phyloP scores from a whole-genome alignment of 2,329 filamentous ascomycete genomes.

The Purpureocillium takamizusanense region DNA sequence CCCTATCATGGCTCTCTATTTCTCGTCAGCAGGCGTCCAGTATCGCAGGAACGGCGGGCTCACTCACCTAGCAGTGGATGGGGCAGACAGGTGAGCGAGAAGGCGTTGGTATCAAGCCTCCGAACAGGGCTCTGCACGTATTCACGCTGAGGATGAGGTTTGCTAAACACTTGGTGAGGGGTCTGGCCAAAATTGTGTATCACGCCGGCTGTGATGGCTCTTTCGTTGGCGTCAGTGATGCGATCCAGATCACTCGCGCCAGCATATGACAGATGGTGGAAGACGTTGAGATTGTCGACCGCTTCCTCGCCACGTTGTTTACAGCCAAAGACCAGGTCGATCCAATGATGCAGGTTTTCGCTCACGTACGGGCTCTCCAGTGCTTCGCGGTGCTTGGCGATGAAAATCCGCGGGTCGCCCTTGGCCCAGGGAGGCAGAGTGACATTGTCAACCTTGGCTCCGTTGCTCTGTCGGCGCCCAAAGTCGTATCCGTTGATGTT shows the following conservation, averaged over 20 bases:
- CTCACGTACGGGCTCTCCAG: constrained; percentile 90
- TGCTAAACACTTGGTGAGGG: constrained; percentile 85
- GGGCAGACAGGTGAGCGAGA: constrained; percentile 67
- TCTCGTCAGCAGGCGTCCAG: not conserved
- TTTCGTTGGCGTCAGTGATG: constrained; percentile 80
- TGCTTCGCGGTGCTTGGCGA: constrained; percentile 90
- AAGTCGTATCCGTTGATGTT: constrained; percentile 95
- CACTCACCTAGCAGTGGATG: constrained; percentile 61
- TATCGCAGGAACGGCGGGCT: too few species aligned
- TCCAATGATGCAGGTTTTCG: constrained; percentile 85
- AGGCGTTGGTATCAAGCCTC: constrained; percentile 69
- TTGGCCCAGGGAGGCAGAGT: constrained; percentile 94
- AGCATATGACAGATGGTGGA: constrained; percentile 90
- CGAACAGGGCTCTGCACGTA: constrained; percentile 53
- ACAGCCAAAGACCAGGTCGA: constrained; percentile 87
- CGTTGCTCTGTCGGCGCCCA: constrained; percentile 73
- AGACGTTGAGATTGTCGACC: constrained; percentile 86
- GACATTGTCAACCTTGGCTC: constrained; percentile 74
- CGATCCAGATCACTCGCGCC: constrained; percentile 87
- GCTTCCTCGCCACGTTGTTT: constrained; percentile 93
- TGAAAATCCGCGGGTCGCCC: constrained; percentile 90
- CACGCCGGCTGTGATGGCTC: constrained; percentile 82
- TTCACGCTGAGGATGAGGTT: constrained; percentile 70
- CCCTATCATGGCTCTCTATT: constrained; percentile 62
- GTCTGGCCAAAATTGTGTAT: constrained; percentile 99